Percentiles rank a stretch among this genome's conserved stretches.
Conservation (phyloP, 2,329 filamentous ascomycete genomes). For the Rutstroemia sp. region DNA sequence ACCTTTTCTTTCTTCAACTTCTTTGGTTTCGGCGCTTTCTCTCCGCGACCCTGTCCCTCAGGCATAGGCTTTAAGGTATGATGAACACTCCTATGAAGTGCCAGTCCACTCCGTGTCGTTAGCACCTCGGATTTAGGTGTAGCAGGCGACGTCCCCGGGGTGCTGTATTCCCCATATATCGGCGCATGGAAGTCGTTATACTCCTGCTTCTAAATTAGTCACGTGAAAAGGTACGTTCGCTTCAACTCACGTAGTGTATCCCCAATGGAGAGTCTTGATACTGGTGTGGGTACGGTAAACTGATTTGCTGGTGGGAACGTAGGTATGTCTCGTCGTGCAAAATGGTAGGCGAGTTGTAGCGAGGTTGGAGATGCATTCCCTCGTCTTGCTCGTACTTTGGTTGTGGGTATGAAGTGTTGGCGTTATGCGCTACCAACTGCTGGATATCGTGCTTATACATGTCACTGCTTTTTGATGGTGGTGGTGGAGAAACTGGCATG, state of each 20-base stretch:
- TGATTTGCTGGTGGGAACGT: slow-evolving; percentile 17
- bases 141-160: slow-evolving; percentile 46
- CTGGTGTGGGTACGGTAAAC: slow-evolving; percentile 24
- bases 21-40: slow-evolving; percentile 30
- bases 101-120: slow-evolving; percentile 25
- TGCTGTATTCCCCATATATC: slow-evolving; percentile 36
- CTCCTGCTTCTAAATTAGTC: slow-evolving; percentile 19
- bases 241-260: slow-evolving; percentile 23
- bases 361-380: slow-evolving; percentile 19
- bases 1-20: slow-evolving; percentile 32
- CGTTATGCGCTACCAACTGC: slow-evolving; percentile 39
- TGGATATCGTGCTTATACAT: slow-evolving; percentile 36
- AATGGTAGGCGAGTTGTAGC: slow-evolving; percentile 24
- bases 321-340: slow-evolving; percentile 15
- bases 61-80: slow-evolving; percentile 24
- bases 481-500: slow-evolving; percentile 31
- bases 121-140: slow-evolving; percentile 33
- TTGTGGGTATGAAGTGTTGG: slow-evolving; percentile 24
- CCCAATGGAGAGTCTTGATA: slow-evolving; percentile 22
- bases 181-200: slow-evolving; percentile 13
- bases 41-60: slow-evolving; percentile 18
- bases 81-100: slow-evolving; percentile 16
- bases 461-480: slow-evolving; percentile 35
- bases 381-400: slow-evolving; percentile 23
- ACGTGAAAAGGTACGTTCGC: slow-evolving; percentile 5